Base-by-base conservation (phyloP, 2,329 filamentous ascomycete species). In the Penicillium sp. region DNA sequence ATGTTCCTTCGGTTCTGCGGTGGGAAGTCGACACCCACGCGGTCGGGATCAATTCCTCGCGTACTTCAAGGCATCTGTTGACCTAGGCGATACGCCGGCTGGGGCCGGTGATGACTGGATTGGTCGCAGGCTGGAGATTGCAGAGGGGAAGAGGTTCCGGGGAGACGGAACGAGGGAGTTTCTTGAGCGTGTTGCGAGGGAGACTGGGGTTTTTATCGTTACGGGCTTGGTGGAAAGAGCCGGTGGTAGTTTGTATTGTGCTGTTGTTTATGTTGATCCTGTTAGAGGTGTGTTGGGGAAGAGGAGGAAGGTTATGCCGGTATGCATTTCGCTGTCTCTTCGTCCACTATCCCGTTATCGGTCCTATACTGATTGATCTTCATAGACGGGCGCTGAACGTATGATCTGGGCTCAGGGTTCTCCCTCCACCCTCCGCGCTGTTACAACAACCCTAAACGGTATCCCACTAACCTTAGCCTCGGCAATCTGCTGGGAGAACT, bases 401-500 rank as follows among this genome's bases (percentile, higher is more conserved):
- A 44, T 51, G 29, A 44, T 51, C 11, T 51, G 49, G 49, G 49
- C 49, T 1, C 49, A 51, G 20, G 92, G 92, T 35, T 88, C 86
- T 1, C 85, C 92, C 0, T 83, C 84, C 0, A 94, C 91, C 4
- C 81, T 97, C 26, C 84, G 85, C 57, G 92, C 92, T 3, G 85
- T 96, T 0, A 88, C 85, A 29, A 91, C 90, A 1, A 84, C 79
- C 20, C 91, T 96, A 71, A 87, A 87, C 59, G 91, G 90, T 46
- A 83, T 91, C 4, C 85, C 85, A 58, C 75, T 97, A 57, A 92
- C 90, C 56, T 82, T 97, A 56, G 92, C 88, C 0, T 86, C 89
- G 2, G 92, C 91, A 3, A 95, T 97, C 62, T 96, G 92, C 79
- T 96, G 92, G 92, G 92, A 97, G 73, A 96, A 90, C 73, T 96